phyloP scores from a whole-genome alignment of 805 yeast genomes.

The Wickerhamiella qilinensis region DNA sequence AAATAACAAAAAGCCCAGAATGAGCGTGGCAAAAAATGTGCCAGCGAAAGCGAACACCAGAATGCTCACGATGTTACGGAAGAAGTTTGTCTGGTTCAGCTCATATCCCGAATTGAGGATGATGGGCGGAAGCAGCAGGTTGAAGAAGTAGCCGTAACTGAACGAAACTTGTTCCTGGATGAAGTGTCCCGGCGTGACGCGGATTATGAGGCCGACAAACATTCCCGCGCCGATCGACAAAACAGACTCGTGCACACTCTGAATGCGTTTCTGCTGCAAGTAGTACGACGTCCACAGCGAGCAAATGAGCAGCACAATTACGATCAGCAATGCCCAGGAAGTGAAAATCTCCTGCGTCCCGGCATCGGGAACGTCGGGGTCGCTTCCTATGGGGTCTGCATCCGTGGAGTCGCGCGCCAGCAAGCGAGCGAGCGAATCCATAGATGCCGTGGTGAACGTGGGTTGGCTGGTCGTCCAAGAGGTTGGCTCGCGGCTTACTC shows the following conservation, averaged over 20 bases:
- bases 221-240: constrained; percentile 91
- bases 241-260: constrained; percentile 95
- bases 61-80: constrained; percentile 79
- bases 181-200: constrained; percentile 89
- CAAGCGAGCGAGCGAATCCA: constrained; percentile 1
- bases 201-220: constrained; percentile 82
- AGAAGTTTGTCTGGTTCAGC: constrained; percentile 87
- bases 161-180: constrained; percentile 95
- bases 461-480: no score
- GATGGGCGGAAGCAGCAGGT: constrained; percentile 86
- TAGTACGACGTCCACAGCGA: constrained; percentile 94
- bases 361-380: constrained; percentile 56
- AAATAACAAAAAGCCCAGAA: constrained; percentile 72
- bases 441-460: no score
- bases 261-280: constrained; percentile 76
- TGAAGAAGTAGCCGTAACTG: constrained; percentile 87
- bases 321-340: constrained; percentile 91
- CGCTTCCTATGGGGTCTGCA: constrained; percentile 23
- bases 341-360: constrained; percentile 89
- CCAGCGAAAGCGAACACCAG: constrained; percentile 94
- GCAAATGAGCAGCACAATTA: constrained; percentile 60
- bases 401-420: constrained; percentile 22
- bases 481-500: no score
- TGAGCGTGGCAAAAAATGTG: constrained; percentile 81
- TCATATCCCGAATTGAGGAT: constrained; percentile 94